Conservation (phyloP, 23 red algal species). For the Gracilaria gracilis region DNA sequence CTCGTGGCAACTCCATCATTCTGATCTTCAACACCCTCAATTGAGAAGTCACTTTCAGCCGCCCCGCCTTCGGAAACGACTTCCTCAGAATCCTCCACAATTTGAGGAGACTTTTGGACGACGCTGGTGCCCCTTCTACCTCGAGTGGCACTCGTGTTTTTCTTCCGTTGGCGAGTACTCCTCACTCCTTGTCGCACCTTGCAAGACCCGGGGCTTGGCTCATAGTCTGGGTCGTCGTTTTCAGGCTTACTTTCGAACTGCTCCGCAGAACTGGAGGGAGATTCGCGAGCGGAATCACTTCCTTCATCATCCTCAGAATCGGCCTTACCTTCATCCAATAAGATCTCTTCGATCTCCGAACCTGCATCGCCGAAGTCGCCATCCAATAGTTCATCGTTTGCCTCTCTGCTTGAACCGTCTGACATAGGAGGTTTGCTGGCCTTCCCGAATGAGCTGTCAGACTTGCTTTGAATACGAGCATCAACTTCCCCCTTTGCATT, state of each 20-base stretch:
- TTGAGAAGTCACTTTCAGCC: not conserved
- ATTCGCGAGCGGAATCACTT: not conserved
- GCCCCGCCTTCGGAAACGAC: not conserved
- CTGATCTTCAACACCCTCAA: not conserved
- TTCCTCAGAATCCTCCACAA: not conserved
- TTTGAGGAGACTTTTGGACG: not conserved
- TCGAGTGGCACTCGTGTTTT: not conserved
- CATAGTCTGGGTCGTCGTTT: not conserved
- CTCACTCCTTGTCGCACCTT: not conserved
- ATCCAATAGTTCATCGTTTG: not conserved
- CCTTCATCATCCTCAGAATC: not conserved
- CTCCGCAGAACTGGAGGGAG: not conserved
- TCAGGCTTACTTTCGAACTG: not conserved
- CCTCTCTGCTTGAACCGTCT: not conserved
- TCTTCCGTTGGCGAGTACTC: not conserved
- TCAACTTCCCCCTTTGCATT: not conserved
- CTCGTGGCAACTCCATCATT: not conserved
- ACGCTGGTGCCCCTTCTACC: not conserved
- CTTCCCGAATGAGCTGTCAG: not conserved
- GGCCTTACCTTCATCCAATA: constrained; percentile 6
- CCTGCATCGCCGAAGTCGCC: not conserved
- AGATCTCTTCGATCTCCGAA: not conserved
- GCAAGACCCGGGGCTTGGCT: not conserved
- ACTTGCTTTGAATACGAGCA: not conserved
- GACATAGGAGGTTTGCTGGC: not conserved